Conservation (phyloP, 2,329 filamentous ascomycete genomes). For the Zasmidium cellare region DNA sequence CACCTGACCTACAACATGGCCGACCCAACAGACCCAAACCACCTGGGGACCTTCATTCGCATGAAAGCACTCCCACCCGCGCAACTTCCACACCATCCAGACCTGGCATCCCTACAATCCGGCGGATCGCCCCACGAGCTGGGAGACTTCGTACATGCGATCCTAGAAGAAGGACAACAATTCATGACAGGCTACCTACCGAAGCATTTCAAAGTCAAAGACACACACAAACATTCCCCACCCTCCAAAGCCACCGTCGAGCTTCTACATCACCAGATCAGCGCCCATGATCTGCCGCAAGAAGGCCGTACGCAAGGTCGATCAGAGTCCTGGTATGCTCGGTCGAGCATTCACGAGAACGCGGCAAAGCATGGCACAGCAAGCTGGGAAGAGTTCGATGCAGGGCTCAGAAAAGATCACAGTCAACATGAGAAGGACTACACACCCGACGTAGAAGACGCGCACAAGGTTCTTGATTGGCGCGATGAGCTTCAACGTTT, state of each 20-base stretch:
- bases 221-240: constrained; percentile 47
- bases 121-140: constrained; percentile 46
- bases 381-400: constrained; percentile 63
- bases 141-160: constrained; percentile 51
- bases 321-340: constrained; percentile 63
- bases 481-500: constrained; percentile 30
- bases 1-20: not conserved
- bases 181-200: constrained; percentile 60
- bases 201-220: constrained; percentile 55
- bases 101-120: constrained; percentile 31
- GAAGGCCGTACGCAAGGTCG: constrained; percentile 22
- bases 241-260: constrained; percentile 55
- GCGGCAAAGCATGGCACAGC: constrained; percentile 55
- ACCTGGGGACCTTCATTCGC: constrained; percentile 31
- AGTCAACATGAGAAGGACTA: constrained; percentile 59
- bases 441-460: constrained; percentile 57
- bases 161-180: constrained; percentile 59
- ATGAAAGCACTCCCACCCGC: constrained; percentile 31
- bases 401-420: constrained; percentile 60
- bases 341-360: constrained; percentile 63
- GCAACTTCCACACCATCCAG: constrained; percentile 37
- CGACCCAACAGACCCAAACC: not conserved
- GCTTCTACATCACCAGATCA: constrained; percentile 54
- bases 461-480: constrained; percentile 47
- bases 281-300: constrained; percentile 43